phyloP scores from a whole-genome alignment of 208 protist genomes.

The Herpetomonas samuelpessoai region DNA sequence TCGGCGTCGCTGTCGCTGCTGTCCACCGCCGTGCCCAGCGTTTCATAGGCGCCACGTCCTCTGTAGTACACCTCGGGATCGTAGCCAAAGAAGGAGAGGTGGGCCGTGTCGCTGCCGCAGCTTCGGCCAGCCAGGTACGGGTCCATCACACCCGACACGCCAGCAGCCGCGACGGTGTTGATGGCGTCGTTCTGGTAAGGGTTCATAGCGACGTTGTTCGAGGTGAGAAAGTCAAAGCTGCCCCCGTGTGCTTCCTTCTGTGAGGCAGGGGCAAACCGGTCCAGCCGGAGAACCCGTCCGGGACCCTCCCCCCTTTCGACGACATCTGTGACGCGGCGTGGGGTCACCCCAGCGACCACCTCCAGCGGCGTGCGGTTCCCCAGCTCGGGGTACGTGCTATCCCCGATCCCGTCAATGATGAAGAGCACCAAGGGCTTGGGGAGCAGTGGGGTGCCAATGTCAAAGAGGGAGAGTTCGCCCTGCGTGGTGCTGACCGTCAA shows the following conservation, averaged over 20 bases:
- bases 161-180: constrained; percentile 44
- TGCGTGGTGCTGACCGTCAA: background rate
- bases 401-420: constrained; percentile 76
- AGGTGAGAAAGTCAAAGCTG: too few species aligned
- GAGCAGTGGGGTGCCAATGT: constrained; percentile 35
- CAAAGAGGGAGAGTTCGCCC: background rate
- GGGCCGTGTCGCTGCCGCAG: constrained; percentile 80
- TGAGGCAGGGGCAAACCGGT: background rate
- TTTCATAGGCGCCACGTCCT: constrained; percentile 66
- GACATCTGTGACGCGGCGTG: background rate
- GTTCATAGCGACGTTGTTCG: background rate
- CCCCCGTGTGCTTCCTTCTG: background rate
- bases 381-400: constrained; percentile 57
- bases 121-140: constrained; percentile 52
- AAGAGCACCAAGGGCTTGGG: constrained; percentile 59
- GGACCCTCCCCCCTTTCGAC: background rate
- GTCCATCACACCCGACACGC: constrained; percentile 71
- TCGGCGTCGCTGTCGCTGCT: background rate
- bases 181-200: constrained; percentile 28
- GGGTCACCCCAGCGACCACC: constrained; percentile 48
- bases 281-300: background rate
- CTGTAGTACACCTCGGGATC: constrained; percentile 55
- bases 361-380: constrained; percentile 63
- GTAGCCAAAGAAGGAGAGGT: constrained; percentile 72
- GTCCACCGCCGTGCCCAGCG: constrained; percentile 49